A percentile compares a stretch with the other conserved stretches of the same genome.
Conservation (phyloP, 345 rosid genomes). For the Citrus cavaleriei region DNA sequence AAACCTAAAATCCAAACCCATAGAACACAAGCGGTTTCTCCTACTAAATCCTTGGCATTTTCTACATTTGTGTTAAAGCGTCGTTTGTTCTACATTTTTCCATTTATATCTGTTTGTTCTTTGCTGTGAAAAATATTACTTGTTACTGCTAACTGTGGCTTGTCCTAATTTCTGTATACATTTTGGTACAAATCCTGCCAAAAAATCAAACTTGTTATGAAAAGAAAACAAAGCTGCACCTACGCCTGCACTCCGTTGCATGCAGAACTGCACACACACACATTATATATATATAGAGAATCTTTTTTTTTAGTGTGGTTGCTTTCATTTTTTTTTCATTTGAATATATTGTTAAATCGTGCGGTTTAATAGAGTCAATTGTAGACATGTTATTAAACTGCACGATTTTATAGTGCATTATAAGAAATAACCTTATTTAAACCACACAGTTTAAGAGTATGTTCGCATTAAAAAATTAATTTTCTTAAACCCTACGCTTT, state of each 20-base stretch:
- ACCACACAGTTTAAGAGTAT: accelerated
- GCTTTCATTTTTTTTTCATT: no score
- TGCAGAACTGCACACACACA: no score
- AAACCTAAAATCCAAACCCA: not conserved
- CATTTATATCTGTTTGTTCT: not conserved
- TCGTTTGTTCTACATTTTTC: not conserved
- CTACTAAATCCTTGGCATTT: not conserved
- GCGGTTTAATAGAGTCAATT: accelerated
- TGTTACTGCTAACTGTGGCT: not conserved
- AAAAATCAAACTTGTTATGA: not conserved
- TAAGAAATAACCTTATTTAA: no score
- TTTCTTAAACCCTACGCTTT: no score
- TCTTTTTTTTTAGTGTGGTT: no score
- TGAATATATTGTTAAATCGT: no score
- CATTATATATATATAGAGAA: no score
- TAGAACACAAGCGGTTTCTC: not conserved
- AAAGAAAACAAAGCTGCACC: slow-evolving; percentile 8
- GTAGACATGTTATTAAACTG: no score
- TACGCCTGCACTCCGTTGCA: not conserved
- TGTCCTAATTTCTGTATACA: not conserved
- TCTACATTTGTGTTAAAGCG: not conserved
- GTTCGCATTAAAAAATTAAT: no score
- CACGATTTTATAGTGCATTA: accelerated
- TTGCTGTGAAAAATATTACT: not conserved
- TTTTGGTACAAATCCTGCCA: not conserved